Base-by-base conservation (phyloP, 495 filamentous ascomycete species). In the Neurospora sp. region DNA sequence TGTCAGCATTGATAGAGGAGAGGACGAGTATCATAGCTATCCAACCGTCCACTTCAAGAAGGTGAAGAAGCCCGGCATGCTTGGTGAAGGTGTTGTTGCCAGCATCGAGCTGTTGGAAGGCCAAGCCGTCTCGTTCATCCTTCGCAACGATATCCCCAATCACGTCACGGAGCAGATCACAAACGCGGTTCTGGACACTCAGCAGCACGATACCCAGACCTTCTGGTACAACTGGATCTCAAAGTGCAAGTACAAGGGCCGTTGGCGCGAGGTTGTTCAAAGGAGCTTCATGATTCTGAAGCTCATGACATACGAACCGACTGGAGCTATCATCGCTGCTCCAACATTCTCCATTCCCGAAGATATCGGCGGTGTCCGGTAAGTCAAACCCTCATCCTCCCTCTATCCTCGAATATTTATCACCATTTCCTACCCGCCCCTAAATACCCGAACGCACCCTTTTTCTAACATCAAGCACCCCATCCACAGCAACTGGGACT, bases 141-240 rank as follows among this genome's bases (percentile, higher is more conserved):
- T 93, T 70, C 88, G 91, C 43, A 86, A 88, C 71, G 85, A 89
- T 76, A 77, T 85, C 17, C 76, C 80, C 13, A 82, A 86, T 59
- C 87, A 89, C 71, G 77, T 86, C 71, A 89, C 86, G 24, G 77
- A 80, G 66, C 80, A 86, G 72, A 86, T 88, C 40, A 87, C 88
- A 31, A 85, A 79, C 5, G 74, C 82, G 3, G 82, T 89, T 71
- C 80, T 92, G 39, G 83, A 87, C 75, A 82, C 80, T 17, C 85
- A 90, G 75, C 91, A 92, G 75, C 85, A 88, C 36, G 87, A 89
- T 72, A 92, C 91, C 0, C 89, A 88, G 71, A 82, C 83, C 10
- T 93, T 83, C 76, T 93, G 91, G 91, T 88, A 84, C 71, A 88
- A 91, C 71, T 93, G 91, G 90, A 90, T 91, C 45, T 86, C 86